Base-by-base conservation (phyloP, 805 yeast species). In the Candida succiphila region DNA sequence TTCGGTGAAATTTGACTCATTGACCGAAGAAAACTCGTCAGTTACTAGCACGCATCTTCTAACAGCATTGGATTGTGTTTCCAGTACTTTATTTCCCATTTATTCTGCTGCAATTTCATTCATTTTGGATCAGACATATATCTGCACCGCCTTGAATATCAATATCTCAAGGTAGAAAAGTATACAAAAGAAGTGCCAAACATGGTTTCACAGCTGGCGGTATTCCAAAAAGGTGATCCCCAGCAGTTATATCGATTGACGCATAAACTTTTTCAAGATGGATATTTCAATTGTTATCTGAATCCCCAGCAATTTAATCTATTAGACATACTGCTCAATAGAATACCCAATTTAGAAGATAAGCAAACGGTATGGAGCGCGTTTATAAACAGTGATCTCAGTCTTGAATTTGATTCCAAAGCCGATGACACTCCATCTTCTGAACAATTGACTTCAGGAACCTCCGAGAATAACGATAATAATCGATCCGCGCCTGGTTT, bases 231-330 rank as follows among this genome's bases (percentile, higher is more conserved):
- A 5, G 39, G 45, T 21, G 51, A 56, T 36, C 42, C 54, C 7
- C 35, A 41, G 22, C 40, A 50, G 17, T 43, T 68, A 27, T 51
- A 54, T 31, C 33, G 37, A 22, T 41, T 65, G 24, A 52, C 71
- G 4, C 58, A 50, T 16, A 52, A 51, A 35, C 39, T 67, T 16
- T 61, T 56, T 36, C 37, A 46, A 18, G 51, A 58, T 8, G 63
- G 67, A 5, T 53, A 56, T 15, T 69, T 72, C 42, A 67, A 65
- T 33, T 60, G 66, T 30, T 69, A 65, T 44, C 53, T 77, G 37
- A 69, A 75, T 9, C 61, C 70, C n/a, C 73, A 68, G 37, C 83
- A 76, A 47, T 61, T 66, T 41, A 60, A 67, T 33, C 64, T 77
- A 1, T 51, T 77, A 27, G 65, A 64, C 27, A 49, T 60, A 33